Conservation (phyloP, 352 stramenopile species). For the Pythium aristosporum region DNA sequence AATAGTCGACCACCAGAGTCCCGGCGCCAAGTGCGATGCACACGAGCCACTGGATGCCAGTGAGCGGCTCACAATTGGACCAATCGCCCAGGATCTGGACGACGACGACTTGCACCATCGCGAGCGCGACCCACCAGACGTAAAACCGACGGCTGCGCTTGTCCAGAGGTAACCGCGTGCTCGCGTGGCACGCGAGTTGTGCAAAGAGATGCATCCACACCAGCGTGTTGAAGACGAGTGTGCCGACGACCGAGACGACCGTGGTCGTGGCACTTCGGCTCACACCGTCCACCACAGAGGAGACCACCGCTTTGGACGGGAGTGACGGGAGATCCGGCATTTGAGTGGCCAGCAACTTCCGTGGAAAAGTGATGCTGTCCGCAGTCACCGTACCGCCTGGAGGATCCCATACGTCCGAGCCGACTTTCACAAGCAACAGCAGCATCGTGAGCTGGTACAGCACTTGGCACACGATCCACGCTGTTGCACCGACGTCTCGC, state of each 20-base stretch:
- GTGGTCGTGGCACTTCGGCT: not conserved
- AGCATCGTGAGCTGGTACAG: not conserved
- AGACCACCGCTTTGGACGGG: not conserved
- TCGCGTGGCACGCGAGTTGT: slow-evolving; percentile 19
- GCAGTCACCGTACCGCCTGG: too few relatives aligned
- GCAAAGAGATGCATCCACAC: slow-evolving; percentile 32
- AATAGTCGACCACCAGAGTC: slow-evolving; percentile 1
- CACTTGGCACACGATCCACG: not conserved
- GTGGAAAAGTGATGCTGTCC: too few relatives aligned
- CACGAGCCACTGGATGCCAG: not conserved
- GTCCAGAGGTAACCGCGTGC: not conserved
- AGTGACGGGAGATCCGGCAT: not conserved
- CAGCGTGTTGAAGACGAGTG: slow-evolving; percentile 31
- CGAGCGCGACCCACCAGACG: not conserved
- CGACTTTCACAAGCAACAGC: not conserved
- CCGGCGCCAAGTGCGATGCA: not conserved
- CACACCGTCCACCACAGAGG: not conserved
- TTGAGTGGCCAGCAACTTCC: too few relatives aligned
- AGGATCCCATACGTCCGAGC: not conserved
- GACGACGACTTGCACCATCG: not conserved
- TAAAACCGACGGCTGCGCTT: not conserved
- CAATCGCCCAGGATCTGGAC: not conserved
- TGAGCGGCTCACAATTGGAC: slow-evolving; percentile 7
- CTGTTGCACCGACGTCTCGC: not conserved
- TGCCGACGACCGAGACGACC: not conserved